A percentile compares a stretch with the other conserved stretches of the same genome.
Evolutionary conservation across 371 early-diverging fungal genomes (phyloP).

Genomic region (Mortierella sp.): DNA sequence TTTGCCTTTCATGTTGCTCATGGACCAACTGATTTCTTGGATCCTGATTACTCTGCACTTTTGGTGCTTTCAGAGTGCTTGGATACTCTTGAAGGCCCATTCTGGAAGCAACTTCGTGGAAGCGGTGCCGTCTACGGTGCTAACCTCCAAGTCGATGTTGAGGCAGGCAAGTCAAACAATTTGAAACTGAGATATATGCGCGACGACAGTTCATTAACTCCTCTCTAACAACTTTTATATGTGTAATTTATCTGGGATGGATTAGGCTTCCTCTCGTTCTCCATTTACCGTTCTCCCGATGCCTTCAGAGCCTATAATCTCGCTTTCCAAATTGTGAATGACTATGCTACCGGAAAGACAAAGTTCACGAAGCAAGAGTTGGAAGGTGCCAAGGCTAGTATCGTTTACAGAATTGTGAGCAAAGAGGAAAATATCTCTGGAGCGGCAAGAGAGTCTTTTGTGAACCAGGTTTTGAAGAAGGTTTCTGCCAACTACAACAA

Average conservation of each 20-base stretch:
- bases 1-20: conserved; percentile 65
- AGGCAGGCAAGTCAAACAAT: conserved; percentile 40
- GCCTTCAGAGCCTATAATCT: conserved; percentile 71
- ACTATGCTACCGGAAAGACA: conserved; percentile 64
- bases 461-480: conserved; percentile 68
- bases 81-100: conserved; percentile 73
- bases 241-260: neutral
- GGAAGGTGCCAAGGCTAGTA: conserved; percentile 76
- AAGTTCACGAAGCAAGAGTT: conserved; percentile 68
- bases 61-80: conserved; percentile 72
- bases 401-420: conserved; percentile 70
- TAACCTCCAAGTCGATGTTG: conserved; percentile 62
- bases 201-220: neutral
- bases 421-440: conserved; percentile 68
- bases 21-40: conserved; percentile 65
- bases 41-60: conserved; percentile 71
- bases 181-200: neutral
- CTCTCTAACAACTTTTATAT: conserved; percentile 3
- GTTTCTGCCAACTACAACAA: conserved; percentile 68
- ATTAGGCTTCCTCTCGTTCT: conserved; percentile 65
- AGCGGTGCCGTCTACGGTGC: conserved; percentile 76
- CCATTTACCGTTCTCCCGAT: conserved; percentile 71
- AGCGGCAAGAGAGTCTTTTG: conserved; percentile 72
- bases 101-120: conserved; percentile 79
- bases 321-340: conserved; percentile 67